These are phyloP conservation scores for Suhomyces faveliae DNA, from an alignment of 805 yeast genomes.

Conservation along the genomic window DNA sequence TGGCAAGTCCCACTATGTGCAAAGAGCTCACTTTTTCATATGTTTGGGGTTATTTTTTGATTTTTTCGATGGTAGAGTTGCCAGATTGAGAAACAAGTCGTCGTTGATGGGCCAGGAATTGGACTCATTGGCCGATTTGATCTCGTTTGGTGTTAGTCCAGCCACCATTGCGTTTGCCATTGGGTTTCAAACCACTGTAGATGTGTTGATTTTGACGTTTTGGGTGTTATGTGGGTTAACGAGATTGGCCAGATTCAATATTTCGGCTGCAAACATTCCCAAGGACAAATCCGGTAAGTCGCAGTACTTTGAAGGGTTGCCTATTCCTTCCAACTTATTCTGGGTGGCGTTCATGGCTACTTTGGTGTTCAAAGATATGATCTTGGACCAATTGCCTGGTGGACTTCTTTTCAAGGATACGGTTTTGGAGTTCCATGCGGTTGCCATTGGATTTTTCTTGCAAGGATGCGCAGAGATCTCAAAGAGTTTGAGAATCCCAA, in stretches of 20 bases:
- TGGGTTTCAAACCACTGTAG: conserved; percentile 84
- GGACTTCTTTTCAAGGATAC: conserved; percentile 59
- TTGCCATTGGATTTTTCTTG: conserved; percentile 58
- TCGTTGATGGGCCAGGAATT: conserved; percentile 96
- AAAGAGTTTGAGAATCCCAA: conserved; percentile 87
- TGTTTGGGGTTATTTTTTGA: conserved; percentile 93
- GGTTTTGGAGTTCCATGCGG: conserved; percentile 71
- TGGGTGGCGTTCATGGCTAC: conserved; percentile 73
- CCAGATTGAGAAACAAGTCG: conserved; percentile 87
- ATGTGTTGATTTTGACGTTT: conserved; percentile 69
- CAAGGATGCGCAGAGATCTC: conserved; percentile 93
- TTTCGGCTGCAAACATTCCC: conserved; percentile 89
- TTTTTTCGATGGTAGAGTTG: conserved; percentile 96
- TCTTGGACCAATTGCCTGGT: conserved; percentile 58
- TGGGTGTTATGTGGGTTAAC: conserved; percentile 93
- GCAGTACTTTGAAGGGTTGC: conserved; percentile 92
- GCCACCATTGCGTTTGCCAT: conserved; percentile 88
- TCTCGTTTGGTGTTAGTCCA: conserved; percentile 95
- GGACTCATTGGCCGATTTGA: conserved; percentile 92
- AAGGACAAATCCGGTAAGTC: conserved; percentile 86
- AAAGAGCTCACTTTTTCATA: conserved; percentile 86
- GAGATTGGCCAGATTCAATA: conserved; percentile 92
- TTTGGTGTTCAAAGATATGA: conserved; percentile 53
- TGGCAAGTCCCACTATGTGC: conserved; percentile 65
- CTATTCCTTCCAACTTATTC: conserved; percentile 84